Evolutionary conservation across 2,329 filamentous ascomycete genomes (phyloP).

Genomic region (Biscogniauxia sp.): DNA sequence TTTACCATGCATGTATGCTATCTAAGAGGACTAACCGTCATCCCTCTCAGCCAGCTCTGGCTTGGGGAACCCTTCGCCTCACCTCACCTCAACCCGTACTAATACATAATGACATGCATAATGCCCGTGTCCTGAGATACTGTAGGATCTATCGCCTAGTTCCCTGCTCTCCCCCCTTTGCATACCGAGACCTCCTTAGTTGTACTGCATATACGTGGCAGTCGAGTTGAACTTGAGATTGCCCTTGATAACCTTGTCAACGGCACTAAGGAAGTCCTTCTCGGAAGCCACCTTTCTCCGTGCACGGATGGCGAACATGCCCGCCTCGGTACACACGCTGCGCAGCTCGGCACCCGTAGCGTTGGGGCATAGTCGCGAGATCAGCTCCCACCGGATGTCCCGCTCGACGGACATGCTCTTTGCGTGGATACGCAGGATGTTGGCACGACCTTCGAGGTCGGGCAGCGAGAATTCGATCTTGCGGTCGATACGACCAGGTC

Average conservation of each 20-base stretch:
- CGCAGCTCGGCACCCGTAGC: conserved; percentile 93
- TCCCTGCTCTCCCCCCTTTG: too few relatives aligned
- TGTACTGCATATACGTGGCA: conserved; percentile 98
- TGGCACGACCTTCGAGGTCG: conserved; percentile 94
- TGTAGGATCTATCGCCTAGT: too few relatives aligned
- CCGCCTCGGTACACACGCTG: conserved; percentile 95
- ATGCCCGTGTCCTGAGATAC: background rate
- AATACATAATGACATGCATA: conserved; percentile 13
- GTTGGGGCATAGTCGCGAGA: conserved; percentile 95
- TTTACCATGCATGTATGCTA: background rate
- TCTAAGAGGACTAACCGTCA: background rate
- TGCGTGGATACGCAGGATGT: conserved; percentile 96
- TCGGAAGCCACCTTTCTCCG: conserved; percentile 96
- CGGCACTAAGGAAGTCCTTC: conserved; percentile 96
- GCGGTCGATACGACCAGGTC: conserved; percentile 93
- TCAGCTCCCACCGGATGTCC: conserved; percentile 98
- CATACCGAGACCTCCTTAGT: conserved; percentile 54
- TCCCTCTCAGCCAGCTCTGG: background rate
- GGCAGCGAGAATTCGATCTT: conserved; percentile 99
- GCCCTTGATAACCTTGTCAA: conserved; percentile 99
- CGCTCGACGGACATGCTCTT: conserved; percentile 99
- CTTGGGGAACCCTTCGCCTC: conserved; percentile 3
- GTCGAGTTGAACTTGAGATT: conserved; percentile 99
- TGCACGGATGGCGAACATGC: conserved; percentile 96
- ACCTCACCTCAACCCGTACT: conserved; percentile 11